Evolutionary conservation across 169 alveolate species (phyloP), one percentile per base, ranked within the genome.

Genomic region (Neospora caninum): DNA sequence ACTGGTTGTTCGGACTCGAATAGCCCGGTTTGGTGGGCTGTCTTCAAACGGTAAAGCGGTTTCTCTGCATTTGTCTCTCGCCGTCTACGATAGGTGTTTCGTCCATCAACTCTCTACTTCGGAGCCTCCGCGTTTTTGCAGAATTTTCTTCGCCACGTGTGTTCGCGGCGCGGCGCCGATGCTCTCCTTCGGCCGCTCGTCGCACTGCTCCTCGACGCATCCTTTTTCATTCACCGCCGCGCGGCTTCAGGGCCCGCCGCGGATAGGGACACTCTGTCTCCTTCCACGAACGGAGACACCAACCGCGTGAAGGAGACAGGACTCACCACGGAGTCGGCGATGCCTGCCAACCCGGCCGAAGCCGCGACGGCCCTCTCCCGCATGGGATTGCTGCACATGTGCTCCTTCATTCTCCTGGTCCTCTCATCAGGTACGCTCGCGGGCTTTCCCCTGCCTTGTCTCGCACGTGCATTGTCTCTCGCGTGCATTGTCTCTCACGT

Each of bases 301-400:
- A 27, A 4, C 10, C 34, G 78, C 25, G 34, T 29, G 73, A 64
- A 64, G n/a, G n/a, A 27, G 64, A 53, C 27, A 53, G 7, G 64
- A 18, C 64, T 53, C 73, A 6, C 22, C 58, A 13, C 58, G 58
- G 58, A 49, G 58, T 49, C 58, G 4, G 22, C 58, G 58, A 10
- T 80, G 43, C 49, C 67, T 16, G 4, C 80, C 25, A 36, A 22
- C 29, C 22, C 92, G 4, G 43, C 38, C 9, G 53, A 36, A 36
- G 22, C 53, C 25, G 82, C 43, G 31, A 29, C 54, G 2, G 70
- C 80, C 16, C 70, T 87, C 45, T 87, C 83, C 25, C 64, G 45
- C n/a, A 41, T 91, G 20, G 94, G 94, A 10, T 89, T 91, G 78
- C 91, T 91, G 31, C 94, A 91, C 84, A 80, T 80, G 91, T 80